Percentiles rank a stretch among this genome's conserved stretches.
Conservation (phyloP, 2,329 filamentous ascomycete genomes). For the Colletotrichum karsti region DNA sequence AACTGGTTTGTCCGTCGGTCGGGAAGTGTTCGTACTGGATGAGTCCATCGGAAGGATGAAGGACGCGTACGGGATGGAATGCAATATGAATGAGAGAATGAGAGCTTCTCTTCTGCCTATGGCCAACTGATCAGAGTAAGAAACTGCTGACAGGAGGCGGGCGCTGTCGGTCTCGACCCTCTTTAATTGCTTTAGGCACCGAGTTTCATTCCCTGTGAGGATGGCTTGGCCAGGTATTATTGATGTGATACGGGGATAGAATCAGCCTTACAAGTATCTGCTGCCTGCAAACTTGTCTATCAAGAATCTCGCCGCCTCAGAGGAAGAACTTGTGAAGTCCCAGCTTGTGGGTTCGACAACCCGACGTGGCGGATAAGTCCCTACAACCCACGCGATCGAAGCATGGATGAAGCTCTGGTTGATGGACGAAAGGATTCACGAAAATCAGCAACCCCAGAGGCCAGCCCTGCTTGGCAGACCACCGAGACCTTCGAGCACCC, state of each 20-base stretch:
- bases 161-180: background rate
- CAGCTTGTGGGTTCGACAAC: background rate
- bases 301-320: too few species aligned
- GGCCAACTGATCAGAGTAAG: too few species aligned
- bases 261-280: background rate
- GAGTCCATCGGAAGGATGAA: too few species aligned
- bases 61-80: too few species aligned
- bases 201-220: background rate
- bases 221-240: background rate
- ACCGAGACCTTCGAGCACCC: background rate
- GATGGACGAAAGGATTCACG: background rate
- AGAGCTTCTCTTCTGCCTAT: too few species aligned
- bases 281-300: background rate
- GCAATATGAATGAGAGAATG: too few species aligned
- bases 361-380: background rate
- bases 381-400: background rate
- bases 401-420: background rate
- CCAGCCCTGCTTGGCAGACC: background rate
- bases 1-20: too few species aligned
- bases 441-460: background rate
- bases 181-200: background rate
- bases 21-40: too few species aligned
- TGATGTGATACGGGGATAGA: background rate
- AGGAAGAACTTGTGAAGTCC: too few species aligned
- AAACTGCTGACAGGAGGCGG: too few species aligned